Percentiles rank a stretch among this genome's conserved stretches.
These are phyloP conservation scores for Gossypium bickii DNA, from an alignment of 345 rosid species.

Conservation along the genomic window DNA sequence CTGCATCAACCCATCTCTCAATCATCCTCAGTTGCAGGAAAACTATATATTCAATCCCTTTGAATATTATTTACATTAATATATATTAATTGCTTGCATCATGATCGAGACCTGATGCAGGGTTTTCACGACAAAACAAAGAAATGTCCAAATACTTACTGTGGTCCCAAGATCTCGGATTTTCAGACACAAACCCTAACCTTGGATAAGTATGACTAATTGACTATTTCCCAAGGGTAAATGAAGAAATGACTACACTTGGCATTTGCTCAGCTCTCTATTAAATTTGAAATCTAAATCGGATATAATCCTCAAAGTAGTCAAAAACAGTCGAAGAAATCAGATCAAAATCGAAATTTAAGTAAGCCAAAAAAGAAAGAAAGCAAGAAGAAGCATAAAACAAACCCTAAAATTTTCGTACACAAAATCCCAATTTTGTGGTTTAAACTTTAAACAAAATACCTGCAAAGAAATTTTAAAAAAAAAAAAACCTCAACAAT, in stretches of 20 bases:
- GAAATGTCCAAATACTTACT: not conserved
- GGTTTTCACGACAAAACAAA: constrained; percentile 12
- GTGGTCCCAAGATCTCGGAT: constrained; percentile 14
- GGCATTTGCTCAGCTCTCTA: no score
- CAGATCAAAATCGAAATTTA: not conserved
- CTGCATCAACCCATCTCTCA: constrained; percentile 2
- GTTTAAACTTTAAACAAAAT: not conserved
- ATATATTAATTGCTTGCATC: constrained; percentile 13
- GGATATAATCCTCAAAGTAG: no score
- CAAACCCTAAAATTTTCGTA: constrained; percentile 19
- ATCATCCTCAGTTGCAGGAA: constrained; percentile 16
- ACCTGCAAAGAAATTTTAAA: not conserved
- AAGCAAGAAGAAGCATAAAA: not conserved
- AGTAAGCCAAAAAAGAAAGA: not conserved
- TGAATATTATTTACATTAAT: not conserved
- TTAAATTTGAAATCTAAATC: no score
- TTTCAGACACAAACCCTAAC: constrained; percentile 11
- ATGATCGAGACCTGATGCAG: constrained; percentile 22
- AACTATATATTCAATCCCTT: constrained; percentile 9
- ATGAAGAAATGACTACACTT: not conserved
- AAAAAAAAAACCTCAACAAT: not conserved
- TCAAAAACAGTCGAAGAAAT: not conserved
- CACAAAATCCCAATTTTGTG: constrained; percentile 5
- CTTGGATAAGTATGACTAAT: not conserved
- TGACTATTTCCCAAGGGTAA: not conserved